Conservation (phyloP, 495 filamentous ascomycete species). For the Hyphodiscus hymeniophilus region DNA sequence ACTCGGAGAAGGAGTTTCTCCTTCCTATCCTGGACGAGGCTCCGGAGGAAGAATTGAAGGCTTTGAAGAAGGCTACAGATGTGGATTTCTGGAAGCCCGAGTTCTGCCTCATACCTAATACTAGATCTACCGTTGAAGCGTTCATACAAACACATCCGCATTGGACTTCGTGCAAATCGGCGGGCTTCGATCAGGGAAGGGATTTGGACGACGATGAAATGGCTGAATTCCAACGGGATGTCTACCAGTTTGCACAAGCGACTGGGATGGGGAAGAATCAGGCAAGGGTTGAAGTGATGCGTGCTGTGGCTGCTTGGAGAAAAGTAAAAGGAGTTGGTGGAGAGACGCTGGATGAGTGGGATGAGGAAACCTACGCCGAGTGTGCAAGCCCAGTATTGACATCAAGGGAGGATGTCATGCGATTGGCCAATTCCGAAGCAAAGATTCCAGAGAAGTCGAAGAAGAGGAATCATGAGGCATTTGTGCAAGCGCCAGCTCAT, state of each 20-base stretch:
- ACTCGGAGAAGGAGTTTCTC: conserved; percentile 9
- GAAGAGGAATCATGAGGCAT: neutral
- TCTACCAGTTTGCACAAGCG: conserved; percentile 18
- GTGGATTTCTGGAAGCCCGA: neutral
- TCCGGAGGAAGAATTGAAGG: conserved; percentile 1
- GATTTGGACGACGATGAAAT: conserved; percentile 1
- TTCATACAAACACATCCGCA: conserved; percentile 8
- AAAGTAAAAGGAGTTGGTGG: neutral
- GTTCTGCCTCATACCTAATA: neutral
- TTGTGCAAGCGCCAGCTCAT: neutral
- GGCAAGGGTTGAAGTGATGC: conserved; percentile 1
- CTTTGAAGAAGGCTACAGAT: conserved; percentile 6
- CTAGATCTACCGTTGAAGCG: neutral
- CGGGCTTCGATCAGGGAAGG: too few relatives aligned
- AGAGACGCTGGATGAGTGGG: neutral
- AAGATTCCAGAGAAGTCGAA: neutral
- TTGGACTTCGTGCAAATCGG: neutral
- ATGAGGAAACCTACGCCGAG: neutral
- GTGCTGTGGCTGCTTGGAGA: neutral
- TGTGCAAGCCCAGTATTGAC: too few relatives aligned
- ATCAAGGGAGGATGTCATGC: too few relatives aligned
- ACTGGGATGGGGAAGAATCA: conserved; percentile 12
- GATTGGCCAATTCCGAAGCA: too few relatives aligned
- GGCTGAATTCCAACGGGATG: conserved; percentile 17
- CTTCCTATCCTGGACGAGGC: neutral